Evolutionary conservation across 1,284 basidiomycete species (phyloP).

Genomic region (Fomitopsis betulina): DNA sequence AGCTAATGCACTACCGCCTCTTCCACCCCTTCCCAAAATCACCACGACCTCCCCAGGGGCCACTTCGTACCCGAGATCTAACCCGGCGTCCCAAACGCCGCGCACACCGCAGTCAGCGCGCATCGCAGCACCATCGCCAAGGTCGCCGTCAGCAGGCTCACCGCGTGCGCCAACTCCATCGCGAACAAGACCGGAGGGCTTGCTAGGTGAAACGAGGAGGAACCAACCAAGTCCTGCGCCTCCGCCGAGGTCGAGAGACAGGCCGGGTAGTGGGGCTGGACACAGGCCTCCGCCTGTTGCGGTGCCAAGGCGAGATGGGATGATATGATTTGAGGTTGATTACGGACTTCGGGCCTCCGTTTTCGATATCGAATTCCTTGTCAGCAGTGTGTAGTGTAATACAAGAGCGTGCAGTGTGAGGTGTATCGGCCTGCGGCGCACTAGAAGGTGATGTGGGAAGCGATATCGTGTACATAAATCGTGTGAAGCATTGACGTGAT

Average conservation of each 20-base stretch:
- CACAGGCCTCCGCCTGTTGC: constrained; percentile 37
- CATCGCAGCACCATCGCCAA: constrained; percentile 16
- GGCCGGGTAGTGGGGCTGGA: constrained; percentile 49
- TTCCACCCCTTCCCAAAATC: constrained; percentile 20
- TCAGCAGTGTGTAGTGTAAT: no score
- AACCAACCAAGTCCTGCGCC: constrained; percentile 33
- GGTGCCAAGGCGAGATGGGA: constrained; percentile 28
- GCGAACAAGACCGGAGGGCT: constrained; percentile 13
- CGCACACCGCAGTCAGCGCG: constrained; percentile 17
- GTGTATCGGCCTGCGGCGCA: no score
- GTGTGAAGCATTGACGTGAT: no score
- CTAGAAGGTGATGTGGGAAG: no score
- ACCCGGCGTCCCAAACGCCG: constrained; percentile 10
- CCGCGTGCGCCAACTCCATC: constrained; percentile 17
- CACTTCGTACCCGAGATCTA: constrained; percentile 8
- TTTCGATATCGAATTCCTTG: no score
- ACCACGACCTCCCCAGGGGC: constrained; percentile 6
- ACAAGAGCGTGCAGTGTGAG: no score
- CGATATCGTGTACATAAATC: no score
- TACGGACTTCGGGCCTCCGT: no score
- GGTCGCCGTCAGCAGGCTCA: constrained; percentile 18
- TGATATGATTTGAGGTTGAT: constrained; percentile 16
- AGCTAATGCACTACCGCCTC: constrained; percentile 19
- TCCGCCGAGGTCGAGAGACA: constrained; percentile 59
- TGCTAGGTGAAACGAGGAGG: constrained; percentile 29